Evolutionary conservation across 75 land plant genomes (phyloP), one percentile per base, ranked within the genome.

Genomic region (Gnetum montanum): DNA sequence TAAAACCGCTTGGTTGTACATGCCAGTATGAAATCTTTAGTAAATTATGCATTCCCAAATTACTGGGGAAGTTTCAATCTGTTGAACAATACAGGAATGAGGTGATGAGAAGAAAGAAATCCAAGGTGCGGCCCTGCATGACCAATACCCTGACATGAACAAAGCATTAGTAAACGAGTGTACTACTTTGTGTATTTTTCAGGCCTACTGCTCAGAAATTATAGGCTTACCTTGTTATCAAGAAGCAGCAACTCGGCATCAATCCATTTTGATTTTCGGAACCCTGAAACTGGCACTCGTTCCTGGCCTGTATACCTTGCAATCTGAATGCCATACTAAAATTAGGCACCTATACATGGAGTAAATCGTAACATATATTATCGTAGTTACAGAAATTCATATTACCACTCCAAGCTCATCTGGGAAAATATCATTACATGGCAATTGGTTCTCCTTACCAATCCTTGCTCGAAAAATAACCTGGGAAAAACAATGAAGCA

Each of bases 351-450:
- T 29, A 30, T 30, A 24, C n/a, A 49, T n/a, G n/a, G n/a, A n/a
- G n/a, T n/a, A n/a, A n/a, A n/a, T n/a, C n/a, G n/a, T n/a, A n/a
- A n/a, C n/a, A n/a, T n/a, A n/a, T n/a, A n/a, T n/a, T n/a, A n/a
- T n/a, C n/a, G n/a, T n/a, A n/a, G n/a, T n/a, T n/a, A n/a, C n/a
- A n/a, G n/a, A n/a, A n/a, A n/a, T n/a, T n/a, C n/a, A 41, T 19
- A 53, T 31, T 70, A 72, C 75, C 75, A 72, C 75, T 70, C 75
- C 75, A 54, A 72, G 65, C 41, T 72, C 75, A 54, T 72, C 75
- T 33, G 75, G 75, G 33, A 61, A 72, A 20, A 61, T 46, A 40
- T 74, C 75, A 22, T 58, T 64, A 49, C 50, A 66, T 16, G 75
- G 63, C 16, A 72, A 40, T 49, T 49, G 45, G 57, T 62, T 62